Percentiles rank a stretch among this genome's conserved stretches.
These are phyloP conservation scores for Rhynchosporium agropyri DNA, from an alignment of 2,329 filamentous ascomycete genomes.

Conservation along the genomic window DNA sequence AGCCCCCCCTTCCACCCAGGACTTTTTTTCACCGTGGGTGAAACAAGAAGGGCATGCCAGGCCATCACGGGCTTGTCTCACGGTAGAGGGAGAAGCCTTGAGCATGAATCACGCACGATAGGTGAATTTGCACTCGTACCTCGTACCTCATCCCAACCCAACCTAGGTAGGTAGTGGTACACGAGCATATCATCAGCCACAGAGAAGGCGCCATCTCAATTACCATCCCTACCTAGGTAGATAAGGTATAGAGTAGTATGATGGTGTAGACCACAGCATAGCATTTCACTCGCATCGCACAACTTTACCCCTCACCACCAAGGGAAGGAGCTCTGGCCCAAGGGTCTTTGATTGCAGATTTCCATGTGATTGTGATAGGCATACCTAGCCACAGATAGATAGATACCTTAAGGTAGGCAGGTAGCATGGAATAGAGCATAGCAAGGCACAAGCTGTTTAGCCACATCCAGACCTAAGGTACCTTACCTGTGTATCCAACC, in stretches of 20 bases:
- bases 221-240: neutral
- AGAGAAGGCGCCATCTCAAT: conserved; percentile 3
- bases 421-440: too few species aligned
- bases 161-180: neutral
- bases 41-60: neutral
- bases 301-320: neutral
- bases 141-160: neutral
- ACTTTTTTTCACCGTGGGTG: neutral
- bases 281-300: too few species aligned
- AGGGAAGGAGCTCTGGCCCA: neutral
- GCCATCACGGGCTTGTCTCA: too few species aligned
- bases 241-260: neutral
- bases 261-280: too few species aligned
- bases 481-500: too few species aligned
- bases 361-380: conserved; percentile 15
- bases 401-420: too few species aligned
- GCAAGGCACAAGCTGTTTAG: neutral
- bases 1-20: neutral
- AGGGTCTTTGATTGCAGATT: conserved; percentile 18
- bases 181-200: conserved; percentile 2
- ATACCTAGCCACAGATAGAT: too few species aligned
- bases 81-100: too few species aligned
- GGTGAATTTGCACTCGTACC: too few species aligned
- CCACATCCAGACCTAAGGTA: neutral
- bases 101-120: too few species aligned